Evolutionary conservation across 139 green algal genomes (phyloP).

Genomic region (Coccomyxa sp.): DNA sequence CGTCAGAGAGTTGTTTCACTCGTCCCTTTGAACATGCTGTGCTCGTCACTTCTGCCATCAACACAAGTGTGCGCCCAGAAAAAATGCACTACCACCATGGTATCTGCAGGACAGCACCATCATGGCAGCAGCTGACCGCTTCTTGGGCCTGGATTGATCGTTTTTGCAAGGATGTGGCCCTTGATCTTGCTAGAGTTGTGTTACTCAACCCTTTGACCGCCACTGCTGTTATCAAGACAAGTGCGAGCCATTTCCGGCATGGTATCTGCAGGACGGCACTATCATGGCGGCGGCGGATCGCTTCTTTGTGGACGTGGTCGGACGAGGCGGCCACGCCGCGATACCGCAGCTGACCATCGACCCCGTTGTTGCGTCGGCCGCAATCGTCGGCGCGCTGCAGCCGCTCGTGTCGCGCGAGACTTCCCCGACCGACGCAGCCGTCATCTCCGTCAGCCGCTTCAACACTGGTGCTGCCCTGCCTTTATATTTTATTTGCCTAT

Average conservation of each 20-base stretch:
- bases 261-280: conserved; percentile 23
- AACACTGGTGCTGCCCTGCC: conserved; percentile 34
- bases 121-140: not conserved
- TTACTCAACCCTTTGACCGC: not conserved
- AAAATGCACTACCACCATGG: too few species aligned
- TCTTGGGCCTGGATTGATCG: not conserved
- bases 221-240: not conserved
- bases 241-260: too few species aligned
- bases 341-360: conserved; percentile 35
- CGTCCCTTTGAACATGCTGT: too few species aligned
- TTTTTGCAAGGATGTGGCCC: not conserved
- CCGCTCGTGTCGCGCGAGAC: conserved; percentile 35
- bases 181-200: not conserved
- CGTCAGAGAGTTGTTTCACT: not conserved
- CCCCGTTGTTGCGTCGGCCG: conserved; percentile 26
- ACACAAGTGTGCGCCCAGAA: too few species aligned
- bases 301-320: conserved; percentile 15
- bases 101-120: not conserved
- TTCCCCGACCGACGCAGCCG: conserved; percentile 25
- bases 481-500: not conserved
- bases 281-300: conserved; percentile 43
- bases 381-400: conserved; percentile 29
- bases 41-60: too few species aligned
- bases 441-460: conserved; percentile 41
- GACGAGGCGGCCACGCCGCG: conserved; percentile 31